Conservation (phyloP, 2,329 filamentous ascomycete genomes). For the Cladosporium sp. region DNA sequence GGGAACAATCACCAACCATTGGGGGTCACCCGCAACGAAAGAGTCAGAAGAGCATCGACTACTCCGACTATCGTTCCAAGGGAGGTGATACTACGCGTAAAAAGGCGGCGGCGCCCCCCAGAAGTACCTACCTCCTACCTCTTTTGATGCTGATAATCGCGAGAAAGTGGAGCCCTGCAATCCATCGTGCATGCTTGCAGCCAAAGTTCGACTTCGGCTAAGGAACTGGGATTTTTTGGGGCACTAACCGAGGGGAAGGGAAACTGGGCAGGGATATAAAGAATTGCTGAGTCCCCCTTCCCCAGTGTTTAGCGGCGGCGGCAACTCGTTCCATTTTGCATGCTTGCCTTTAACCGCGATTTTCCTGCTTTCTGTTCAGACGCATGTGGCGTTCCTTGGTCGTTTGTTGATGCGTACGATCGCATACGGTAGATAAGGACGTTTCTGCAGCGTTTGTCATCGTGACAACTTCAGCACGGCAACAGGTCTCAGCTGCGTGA, state of each 20-base stretch:
- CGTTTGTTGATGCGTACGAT: not conserved
- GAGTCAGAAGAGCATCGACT: not conserved
- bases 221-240: not conserved
- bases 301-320: not conserved
- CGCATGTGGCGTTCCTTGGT: not conserved
- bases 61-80: not conserved
- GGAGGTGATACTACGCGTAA: not conserved
- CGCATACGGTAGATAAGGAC: not conserved
- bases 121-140: slow-evolving; percentile 7
- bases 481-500: not conserved
- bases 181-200: slow-evolving; percentile 3
- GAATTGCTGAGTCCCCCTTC: too few relatives aligned
- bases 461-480: not conserved
- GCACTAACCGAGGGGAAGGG: not conserved
- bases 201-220: too few relatives aligned
- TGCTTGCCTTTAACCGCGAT: not conserved
- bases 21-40: not conserved
- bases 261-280: too few relatives aligned
- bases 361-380: too few relatives aligned
- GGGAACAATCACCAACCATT: slow-evolving; percentile 1
- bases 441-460: not conserved
- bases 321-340: not conserved
- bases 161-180: slow-evolving; percentile 6
- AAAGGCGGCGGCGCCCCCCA: not conserved
- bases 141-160: not conserved